Base-by-base conservation (phyloP, 257 asterid genomes). In the Ligustrum vulgare region DNA sequence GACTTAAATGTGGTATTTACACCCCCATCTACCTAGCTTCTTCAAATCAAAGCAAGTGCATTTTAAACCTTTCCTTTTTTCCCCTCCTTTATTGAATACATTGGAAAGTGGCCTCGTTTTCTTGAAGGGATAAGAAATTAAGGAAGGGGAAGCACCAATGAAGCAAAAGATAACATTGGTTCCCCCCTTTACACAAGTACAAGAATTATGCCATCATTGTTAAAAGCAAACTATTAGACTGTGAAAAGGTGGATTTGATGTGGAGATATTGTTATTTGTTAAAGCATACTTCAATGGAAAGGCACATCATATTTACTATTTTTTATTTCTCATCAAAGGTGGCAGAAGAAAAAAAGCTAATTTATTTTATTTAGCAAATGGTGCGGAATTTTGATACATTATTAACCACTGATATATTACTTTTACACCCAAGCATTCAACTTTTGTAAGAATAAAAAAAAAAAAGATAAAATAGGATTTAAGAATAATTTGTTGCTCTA, bases 391-490 rank as follows among this genome's bases (percentile, higher is more conserved):
- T 60, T 78, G 81, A 71, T 75, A 3, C 13, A 60, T 58, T 37
- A 37, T 37, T 37, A 37, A 37, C 8, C 45, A 39, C 45, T 39
- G 45, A 39, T 2, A 41, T 11, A 41, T 41, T 76, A 82, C 89
- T 85, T 85, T 89, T 84, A 82, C 86, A 85, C 85, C 78, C 37
- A 85, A 84, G 88, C 88, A 85, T 85, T 78, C 84, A 76, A 82
- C 89, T 82, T 89, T 80, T 36, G 20, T 10, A 64, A 62, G 36
- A 49, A 37, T 39, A 74, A 86, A 4, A 35, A 35, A 8, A 35
- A 36, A 36, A 51, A 18, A 49, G 8, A 49, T 18, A 2, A 6
- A 54, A 56, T 74, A 34, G 47, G 49, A 15, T 32, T 22, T 36
- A 62, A 34, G 58, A 67, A 72, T 68, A 81, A 71, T 76, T 80